A percentile compares a stretch with the other conserved stretches of the same genome.
Conservation (phyloP, 257 asterid genomes). For the Nicotiana otophora region DNA sequence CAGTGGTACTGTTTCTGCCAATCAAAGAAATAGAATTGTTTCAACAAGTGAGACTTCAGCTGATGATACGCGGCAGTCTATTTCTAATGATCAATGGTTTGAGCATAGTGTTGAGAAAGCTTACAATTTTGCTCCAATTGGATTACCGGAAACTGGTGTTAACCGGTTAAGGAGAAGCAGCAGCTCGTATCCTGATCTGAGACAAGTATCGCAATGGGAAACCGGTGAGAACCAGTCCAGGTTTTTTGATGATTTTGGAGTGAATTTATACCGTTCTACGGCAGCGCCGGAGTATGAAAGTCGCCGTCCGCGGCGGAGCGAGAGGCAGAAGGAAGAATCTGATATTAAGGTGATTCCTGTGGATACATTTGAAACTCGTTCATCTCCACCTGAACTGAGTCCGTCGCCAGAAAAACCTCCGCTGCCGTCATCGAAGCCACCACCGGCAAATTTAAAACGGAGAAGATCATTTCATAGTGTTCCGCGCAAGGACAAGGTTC, state of each 20-base stretch:
- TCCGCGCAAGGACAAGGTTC: conserved; percentile 31
- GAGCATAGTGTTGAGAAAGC: conserved; percentile 30
- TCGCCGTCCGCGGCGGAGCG: conserved; percentile 23
- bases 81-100: conserved; percentile 30
- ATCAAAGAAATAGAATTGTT: not conserved
- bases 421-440: not conserved
- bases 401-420: conserved; percentile 33
- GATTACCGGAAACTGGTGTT: conserved; percentile 23
- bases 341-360: conserved; percentile 49
- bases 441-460: conserved; percentile 31
- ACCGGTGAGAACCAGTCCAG: conserved; percentile 34
- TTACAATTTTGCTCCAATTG: conserved; percentile 10
- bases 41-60: conserved; percentile 4
- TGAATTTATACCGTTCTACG: conserved; percentile 38
- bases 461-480: conserved; percentile 49
- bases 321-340: conserved; percentile 13
- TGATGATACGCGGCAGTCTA: conserved; percentile 5
- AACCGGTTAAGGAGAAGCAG: conserved; percentile 59
- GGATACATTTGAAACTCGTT: conserved; percentile 50
- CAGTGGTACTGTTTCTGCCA: not conserved
- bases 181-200: conserved; percentile 79
- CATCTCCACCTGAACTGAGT: conserved; percentile 25
- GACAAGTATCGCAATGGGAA: conserved; percentile 52
- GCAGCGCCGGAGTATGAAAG: conserved; percentile 16
- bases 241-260: conserved; percentile 61